phyloP scores from a whole-genome alignment of 2,329 filamentous ascomycete genomes.

The Plenodomus tracheiphilus region DNA sequence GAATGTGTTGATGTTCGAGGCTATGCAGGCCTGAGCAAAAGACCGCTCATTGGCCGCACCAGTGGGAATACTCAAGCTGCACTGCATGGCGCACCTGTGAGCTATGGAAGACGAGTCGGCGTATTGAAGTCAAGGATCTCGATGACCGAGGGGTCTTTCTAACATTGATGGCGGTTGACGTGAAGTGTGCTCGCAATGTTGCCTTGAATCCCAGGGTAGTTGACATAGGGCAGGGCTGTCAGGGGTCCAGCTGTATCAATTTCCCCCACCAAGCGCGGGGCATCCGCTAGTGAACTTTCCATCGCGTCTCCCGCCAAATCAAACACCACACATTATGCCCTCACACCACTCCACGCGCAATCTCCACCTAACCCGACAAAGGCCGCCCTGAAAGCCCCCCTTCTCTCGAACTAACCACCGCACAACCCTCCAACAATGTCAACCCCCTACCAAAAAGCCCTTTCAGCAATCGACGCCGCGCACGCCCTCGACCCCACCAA shows the following conservation, averaged over 20 bases:
- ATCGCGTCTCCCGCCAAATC: constrained; percentile 7
- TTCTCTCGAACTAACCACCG: background rate
- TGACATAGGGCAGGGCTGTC: too few relatives aligned
- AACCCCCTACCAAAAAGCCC: constrained; percentile 50
- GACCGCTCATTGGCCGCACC: too few relatives aligned
- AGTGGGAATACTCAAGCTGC: too few relatives aligned
- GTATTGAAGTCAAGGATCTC: too few relatives aligned
- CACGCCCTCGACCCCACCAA: constrained; percentile 69
- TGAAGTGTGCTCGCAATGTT: too few relatives aligned
- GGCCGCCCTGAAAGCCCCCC: background rate
- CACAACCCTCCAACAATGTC: constrained; percentile 9
- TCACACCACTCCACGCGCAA: constrained; percentile 1
- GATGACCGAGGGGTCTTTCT: too few relatives aligned
- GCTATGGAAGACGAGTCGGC: too few relatives aligned
- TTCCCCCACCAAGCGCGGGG: constrained; percentile 25
- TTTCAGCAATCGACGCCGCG: constrained; percentile 72
- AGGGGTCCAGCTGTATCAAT: too few relatives aligned
- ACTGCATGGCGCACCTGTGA: too few relatives aligned
- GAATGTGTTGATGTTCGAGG: constrained; percentile 10
- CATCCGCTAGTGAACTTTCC: constrained; percentile 14
- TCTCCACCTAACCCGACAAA: background rate
- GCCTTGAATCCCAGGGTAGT: too few relatives aligned
- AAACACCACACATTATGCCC: constrained; percentile 15
- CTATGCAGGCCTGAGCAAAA: background rate
- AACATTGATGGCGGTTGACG: too few relatives aligned